These are phyloP conservation scores for Bipolaris zeicola DNA, from an alignment of 2,329 filamentous ascomycete genomes.

Conservation along the genomic window DNA sequence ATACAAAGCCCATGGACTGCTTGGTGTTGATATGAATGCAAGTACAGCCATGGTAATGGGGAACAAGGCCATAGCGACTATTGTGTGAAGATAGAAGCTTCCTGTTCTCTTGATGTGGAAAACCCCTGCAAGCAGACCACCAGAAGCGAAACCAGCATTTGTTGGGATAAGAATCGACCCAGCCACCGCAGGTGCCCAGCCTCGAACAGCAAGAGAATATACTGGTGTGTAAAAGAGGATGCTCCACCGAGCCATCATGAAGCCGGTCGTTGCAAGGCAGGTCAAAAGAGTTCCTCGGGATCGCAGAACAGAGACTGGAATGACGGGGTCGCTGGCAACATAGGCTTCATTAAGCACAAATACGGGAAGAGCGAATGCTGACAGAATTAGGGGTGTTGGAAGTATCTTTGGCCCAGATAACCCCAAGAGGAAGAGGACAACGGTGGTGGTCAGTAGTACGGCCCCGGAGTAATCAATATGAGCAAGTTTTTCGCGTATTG, in stretches of 20 bases:
- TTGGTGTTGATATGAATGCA: slow-evolving; percentile 60
- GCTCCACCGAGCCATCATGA: slow-evolving; percentile 82
- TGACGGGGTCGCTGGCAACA: slow-evolving; percentile 71
- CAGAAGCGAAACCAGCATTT: slow-evolving; percentile 77
- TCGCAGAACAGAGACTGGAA: slow-evolving; percentile 72
- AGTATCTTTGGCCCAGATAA: slow-evolving; percentile 69
- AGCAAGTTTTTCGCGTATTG: slow-evolving; percentile 61
- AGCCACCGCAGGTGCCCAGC: slow-evolving; percentile 70
- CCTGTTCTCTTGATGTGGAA: slow-evolving; percentile 75
- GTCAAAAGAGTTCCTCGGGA: slow-evolving; percentile 74
- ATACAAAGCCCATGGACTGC: slow-evolving; percentile 60
- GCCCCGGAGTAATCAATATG: slow-evolving; percentile 78
- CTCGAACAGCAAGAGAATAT: slow-evolving; percentile 76
- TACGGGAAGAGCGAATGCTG: slow-evolving; percentile 56
- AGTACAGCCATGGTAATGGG: slow-evolving; percentile 63
- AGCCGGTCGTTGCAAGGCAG: slow-evolving; percentile 73
- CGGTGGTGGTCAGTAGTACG: slow-evolving; percentile 57
- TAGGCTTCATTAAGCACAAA: slow-evolving; percentile 68
- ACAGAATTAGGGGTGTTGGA: slow-evolving; percentile 64
- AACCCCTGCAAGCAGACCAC: slow-evolving; percentile 74
- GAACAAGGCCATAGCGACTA: slow-evolving; percentile 68
- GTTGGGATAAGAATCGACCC: slow-evolving; percentile 81
- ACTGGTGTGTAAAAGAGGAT: slow-evolving; percentile 82
- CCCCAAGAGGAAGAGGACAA: slow-evolving; percentile 74
- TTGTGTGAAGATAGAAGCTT: slow-evolving; percentile 71